These are phyloP conservation scores for Colletotrichum sp. DNA, from an alignment of 2,329 filamentous ascomycete species.

Conservation along the genomic window DNA sequence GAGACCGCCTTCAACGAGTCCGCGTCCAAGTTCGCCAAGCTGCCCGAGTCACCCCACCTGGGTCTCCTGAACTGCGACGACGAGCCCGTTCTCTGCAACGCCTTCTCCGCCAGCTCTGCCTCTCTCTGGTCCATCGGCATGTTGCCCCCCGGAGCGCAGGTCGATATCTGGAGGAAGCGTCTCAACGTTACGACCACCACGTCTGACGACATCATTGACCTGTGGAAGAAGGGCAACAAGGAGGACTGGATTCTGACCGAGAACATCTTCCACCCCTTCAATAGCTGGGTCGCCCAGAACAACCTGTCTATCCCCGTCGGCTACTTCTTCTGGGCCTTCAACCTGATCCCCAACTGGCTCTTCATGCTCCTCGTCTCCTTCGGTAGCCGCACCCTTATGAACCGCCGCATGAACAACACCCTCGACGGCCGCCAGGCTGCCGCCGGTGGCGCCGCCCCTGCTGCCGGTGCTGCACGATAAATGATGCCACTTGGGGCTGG, in stretches of 20 bases:
- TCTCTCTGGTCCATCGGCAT: conserved; percentile 72
- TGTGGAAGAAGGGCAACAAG: conserved; percentile 58
- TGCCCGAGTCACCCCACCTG: conserved; percentile 69
- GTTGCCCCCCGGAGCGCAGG: conserved; percentile 66
- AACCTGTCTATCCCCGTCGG: conserved; percentile 68
- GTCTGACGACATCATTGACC: conserved; percentile 64
- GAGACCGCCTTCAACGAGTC: conserved; percentile 73
- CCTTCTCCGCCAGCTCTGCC: conserved; percentile 71
- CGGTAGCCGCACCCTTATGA: conserved; percentile 76
- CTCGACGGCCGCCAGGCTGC: conserved; percentile 1
- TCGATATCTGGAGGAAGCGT: conserved; percentile 68
- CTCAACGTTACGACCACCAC: conserved; percentile 75
- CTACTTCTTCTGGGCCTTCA: conserved; percentile 71
- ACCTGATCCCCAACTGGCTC: conserved; percentile 74
- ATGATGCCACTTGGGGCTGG: neutral
- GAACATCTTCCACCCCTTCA: conserved; percentile 78
- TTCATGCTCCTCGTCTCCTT: conserved; percentile 81
- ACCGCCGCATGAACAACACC: conserved; percentile 30
- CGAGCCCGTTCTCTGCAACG: conserved; percentile 77
- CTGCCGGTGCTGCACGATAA: conserved; percentile 10
- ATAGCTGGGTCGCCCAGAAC: conserved; percentile 69
- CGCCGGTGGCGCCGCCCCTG: neutral
- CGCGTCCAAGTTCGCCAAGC: conserved; percentile 65
- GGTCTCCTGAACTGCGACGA: conserved; percentile 76
- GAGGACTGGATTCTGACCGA: conserved; percentile 53